Percentiles rank a stretch among this genome's conserved stretches.
Conservation (phyloP, 1,284 basidiomycete species). For the Quambalaria eucalypti region DNA sequence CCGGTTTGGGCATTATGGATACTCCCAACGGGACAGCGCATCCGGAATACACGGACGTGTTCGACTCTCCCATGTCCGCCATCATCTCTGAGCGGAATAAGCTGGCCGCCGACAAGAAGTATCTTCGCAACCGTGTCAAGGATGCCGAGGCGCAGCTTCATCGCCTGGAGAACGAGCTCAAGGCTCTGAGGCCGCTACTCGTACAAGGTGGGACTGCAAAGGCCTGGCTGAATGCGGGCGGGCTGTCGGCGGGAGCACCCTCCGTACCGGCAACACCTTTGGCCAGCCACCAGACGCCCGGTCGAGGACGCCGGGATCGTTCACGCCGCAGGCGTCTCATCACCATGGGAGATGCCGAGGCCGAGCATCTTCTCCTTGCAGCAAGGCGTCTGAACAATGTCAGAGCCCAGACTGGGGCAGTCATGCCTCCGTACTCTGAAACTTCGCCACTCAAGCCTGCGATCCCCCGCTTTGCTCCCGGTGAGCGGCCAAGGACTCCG, state of each 20-base stretch:
- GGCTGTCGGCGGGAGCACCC: neutral
- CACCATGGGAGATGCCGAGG: conserved; percentile 49
- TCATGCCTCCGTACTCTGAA: conserved; percentile 1
- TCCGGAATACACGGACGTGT: conserved; percentile 11
- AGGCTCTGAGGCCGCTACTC: conserved; percentile 33
- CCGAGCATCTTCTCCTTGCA: conserved; percentile 49
- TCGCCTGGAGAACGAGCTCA: conserved; percentile 41
- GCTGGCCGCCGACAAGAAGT: conserved; percentile 41
- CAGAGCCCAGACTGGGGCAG: conserved; percentile 19
- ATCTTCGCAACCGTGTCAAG: conserved; percentile 34
- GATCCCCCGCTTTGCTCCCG: neutral
- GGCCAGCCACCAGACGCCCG: neutral
- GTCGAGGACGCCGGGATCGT: neutral
- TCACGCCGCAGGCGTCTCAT: conserved; percentile 16
- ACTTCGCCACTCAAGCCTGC: neutral
- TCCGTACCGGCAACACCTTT: neutral
- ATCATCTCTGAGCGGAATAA: conserved; percentile 38
- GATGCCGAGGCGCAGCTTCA: conserved; percentile 41
- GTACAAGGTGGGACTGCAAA: conserved; percentile 19
- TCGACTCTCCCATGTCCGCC: conserved; percentile 21
- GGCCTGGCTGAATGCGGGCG: neutral
- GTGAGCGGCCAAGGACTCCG: conserved; percentile 7
- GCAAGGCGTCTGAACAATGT: conserved; percentile 40
- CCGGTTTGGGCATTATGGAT: neutral
- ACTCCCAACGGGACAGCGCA: neutral